These are phyloP conservation scores for Lodderomyces parapsilosis DNA, from an alignment of 1,139 yeast species.

Conservation along the genomic window DNA sequence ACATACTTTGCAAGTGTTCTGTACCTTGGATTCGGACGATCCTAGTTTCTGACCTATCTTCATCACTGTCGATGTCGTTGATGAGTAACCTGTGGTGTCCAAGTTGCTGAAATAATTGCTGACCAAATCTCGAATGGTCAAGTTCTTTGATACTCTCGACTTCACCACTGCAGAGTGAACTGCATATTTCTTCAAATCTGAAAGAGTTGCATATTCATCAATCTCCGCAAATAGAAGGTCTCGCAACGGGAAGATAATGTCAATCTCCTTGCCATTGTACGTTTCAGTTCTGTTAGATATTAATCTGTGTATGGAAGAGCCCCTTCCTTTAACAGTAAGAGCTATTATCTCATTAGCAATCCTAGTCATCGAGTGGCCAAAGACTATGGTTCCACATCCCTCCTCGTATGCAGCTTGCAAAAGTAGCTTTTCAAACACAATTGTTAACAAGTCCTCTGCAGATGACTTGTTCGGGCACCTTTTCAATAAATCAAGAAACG, in stretches of 20 bases:
- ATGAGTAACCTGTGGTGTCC: conserved; percentile 77
- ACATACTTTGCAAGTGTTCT: conserved; percentile 50
- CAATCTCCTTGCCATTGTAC: conserved; percentile 30
- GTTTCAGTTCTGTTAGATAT: conserved; percentile 46
- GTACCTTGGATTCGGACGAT: conserved; percentile 37
- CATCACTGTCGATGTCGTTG: conserved; percentile 91
- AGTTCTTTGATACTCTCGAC: conserved; percentile 53
- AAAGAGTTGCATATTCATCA: conserved; percentile 46
- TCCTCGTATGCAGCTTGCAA: conserved; percentile 45
- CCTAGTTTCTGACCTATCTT: conserved; percentile 82
- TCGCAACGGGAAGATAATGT: conserved; percentile 65
- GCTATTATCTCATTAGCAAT: conserved; percentile 79
- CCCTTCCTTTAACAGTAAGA: conserved; percentile 87
- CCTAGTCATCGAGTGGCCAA: conserved; percentile 81
- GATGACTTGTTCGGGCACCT: conserved; percentile 54
- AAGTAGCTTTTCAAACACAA: conserved; percentile 51
- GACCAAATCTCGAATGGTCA: conserved; percentile 80
- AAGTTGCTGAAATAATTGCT: conserved; percentile 69
- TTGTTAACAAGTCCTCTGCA: conserved; percentile 56
- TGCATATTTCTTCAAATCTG: conserved; percentile 24
- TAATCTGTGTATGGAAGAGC: conserved; percentile 57
- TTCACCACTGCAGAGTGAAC: conserved; percentile 21
- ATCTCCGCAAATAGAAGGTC: conserved; percentile 73
- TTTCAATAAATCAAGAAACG: conserved; percentile 27
- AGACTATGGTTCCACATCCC: conserved; percentile 55